Conservation (phyloP, 169 alveolate genomes). For the Eimeria maxima region DNA sequence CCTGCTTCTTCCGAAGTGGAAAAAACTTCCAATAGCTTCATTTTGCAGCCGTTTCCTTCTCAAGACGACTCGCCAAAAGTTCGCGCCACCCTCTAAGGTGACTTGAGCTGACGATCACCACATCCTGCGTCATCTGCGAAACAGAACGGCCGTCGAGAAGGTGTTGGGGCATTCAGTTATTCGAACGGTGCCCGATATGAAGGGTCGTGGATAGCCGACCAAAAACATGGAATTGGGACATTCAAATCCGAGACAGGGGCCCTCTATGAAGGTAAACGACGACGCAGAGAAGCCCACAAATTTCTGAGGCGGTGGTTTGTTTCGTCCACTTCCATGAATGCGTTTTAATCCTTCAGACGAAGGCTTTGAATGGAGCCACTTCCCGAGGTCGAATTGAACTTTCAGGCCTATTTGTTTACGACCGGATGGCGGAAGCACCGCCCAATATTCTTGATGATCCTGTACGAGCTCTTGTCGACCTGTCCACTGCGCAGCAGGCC, state of each 20-base stretch:
- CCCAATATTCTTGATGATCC: slow-evolving; percentile 34
- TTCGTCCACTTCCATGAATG: background rate
- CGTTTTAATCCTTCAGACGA: background rate
- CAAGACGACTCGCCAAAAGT: background rate
- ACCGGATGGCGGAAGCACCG: slow-evolving; percentile 55
- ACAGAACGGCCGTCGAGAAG: slow-evolving; percentile 74
- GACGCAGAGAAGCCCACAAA: background rate
- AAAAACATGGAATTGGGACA: slow-evolving; percentile 69
- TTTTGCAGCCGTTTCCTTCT: background rate
- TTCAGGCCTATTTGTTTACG: slow-evolving; percentile 60
- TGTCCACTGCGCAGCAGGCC: slow-evolving; percentile 56
- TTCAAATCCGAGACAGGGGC: slow-evolving; percentile 63
- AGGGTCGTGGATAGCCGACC: slow-evolving; percentile 66
- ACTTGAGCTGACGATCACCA: background rate
- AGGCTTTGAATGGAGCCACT: background rate
- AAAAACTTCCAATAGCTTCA: background rate
- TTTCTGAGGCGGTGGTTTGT: background rate
- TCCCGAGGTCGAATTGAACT: background rate
- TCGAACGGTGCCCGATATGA: slow-evolving; percentile 70
- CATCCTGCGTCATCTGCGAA: background rate
- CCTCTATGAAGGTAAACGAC: slow-evolving; percentile 52
- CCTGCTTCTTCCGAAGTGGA: background rate
- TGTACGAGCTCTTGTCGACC: slow-evolving; percentile 51
- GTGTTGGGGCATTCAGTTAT: slow-evolving; percentile 68
- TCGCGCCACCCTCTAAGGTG: background rate